Conservation (phyloP, 345 rosid species). For the Bruguiera gymnorhiza region DNA sequence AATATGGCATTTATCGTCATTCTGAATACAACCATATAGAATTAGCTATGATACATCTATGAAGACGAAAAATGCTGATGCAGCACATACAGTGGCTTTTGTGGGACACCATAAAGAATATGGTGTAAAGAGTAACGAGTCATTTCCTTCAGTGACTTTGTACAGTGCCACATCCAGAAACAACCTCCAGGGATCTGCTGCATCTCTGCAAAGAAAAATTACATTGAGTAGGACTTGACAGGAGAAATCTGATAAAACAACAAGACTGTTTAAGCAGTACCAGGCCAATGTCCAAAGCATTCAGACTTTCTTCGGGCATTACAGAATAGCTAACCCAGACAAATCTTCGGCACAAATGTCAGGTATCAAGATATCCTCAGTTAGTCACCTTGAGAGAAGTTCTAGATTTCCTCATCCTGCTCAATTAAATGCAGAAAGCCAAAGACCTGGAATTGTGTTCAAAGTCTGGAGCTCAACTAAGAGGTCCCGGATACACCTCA, state of each 20-base stretch:
- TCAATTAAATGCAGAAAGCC: constrained; percentile 17
- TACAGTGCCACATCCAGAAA: constrained; percentile 78
- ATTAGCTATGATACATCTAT: no score
- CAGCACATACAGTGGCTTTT: constrained; percentile 62
- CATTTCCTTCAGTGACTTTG: constrained; percentile 89
- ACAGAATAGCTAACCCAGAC: constrained; percentile 90
- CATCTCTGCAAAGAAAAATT: constrained; percentile 55
- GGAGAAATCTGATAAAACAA: neutral
- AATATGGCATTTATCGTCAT: no score
- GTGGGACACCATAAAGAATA: constrained; percentile 79
- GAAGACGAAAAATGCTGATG: neutral
- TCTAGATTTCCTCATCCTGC: constrained; percentile 91
- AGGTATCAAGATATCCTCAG: constrained; percentile 80
- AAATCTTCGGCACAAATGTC: constrained; percentile 91
- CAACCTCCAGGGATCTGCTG: constrained; percentile 69
- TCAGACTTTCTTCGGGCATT: constrained; percentile 77
- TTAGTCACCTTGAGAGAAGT: constrained; percentile 86
- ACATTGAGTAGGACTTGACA: constrained; percentile 1
- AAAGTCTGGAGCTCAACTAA: constrained; percentile 59
- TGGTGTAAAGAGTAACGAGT: constrained; percentile 83
- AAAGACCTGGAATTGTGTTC: constrained; percentile 16
- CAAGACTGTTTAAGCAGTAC: constrained; percentile 35
- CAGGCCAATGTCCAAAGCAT: constrained; percentile 86
- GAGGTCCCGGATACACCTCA: constrained; percentile 54
- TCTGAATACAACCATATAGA: no score